Conservation (phyloP, 208 protist species). For the Endotrypanum monterogeii region DNA sequence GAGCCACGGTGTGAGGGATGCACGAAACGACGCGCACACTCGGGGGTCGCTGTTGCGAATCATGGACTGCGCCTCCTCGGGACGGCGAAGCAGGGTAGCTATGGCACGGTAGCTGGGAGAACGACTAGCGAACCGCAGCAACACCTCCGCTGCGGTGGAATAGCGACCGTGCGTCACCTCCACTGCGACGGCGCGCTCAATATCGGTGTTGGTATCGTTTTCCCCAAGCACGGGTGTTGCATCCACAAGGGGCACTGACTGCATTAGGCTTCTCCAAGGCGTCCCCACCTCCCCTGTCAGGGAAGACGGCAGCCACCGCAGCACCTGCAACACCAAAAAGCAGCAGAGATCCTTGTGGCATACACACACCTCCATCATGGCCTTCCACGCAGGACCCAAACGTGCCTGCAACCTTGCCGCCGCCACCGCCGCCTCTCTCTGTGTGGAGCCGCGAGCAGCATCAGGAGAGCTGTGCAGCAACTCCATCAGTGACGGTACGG, state of each 20-base stretch:
- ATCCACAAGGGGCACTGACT: slow-evolving; percentile 13
- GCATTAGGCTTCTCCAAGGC: slow-evolving; percentile 9
- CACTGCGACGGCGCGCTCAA: slow-evolving; percentile 76
- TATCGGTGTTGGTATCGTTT: slow-evolving; percentile 17
- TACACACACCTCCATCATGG: slow-evolving; percentile 7
- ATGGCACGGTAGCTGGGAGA: slow-evolving; percentile 46
- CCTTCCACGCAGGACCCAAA: slow-evolving; percentile 13
- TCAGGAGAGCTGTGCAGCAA: slow-evolving; percentile 30
- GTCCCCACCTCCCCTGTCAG: neutral
- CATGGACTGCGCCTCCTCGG: slow-evolving; percentile 29
- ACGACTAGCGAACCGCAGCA: slow-evolving; percentile 42
- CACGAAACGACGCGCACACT: slow-evolving; percentile 58
- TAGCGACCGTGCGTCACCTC: slow-evolving; percentile 60
- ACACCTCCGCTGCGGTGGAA: slow-evolving; percentile 37
- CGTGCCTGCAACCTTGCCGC: slow-evolving; percentile 1
- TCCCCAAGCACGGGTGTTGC: slow-evolving; percentile 19
- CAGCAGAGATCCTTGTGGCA: slow-evolving; percentile 41
- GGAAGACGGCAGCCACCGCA: slow-evolving; percentile 66
- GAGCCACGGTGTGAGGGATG: slow-evolving; percentile 72
- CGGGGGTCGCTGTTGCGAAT: slow-evolving; percentile 37
- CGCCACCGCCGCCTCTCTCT: neutral
- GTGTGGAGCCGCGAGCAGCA: neutral
- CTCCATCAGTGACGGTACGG: slow-evolving; percentile 63
- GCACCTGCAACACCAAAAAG: slow-evolving; percentile 65
- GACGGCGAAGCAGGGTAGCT: slow-evolving; percentile 44